Evolutionary conservation across 2,329 filamentous ascomycete species (phyloP).

Genomic region (Nemania bipapillata): DNA sequence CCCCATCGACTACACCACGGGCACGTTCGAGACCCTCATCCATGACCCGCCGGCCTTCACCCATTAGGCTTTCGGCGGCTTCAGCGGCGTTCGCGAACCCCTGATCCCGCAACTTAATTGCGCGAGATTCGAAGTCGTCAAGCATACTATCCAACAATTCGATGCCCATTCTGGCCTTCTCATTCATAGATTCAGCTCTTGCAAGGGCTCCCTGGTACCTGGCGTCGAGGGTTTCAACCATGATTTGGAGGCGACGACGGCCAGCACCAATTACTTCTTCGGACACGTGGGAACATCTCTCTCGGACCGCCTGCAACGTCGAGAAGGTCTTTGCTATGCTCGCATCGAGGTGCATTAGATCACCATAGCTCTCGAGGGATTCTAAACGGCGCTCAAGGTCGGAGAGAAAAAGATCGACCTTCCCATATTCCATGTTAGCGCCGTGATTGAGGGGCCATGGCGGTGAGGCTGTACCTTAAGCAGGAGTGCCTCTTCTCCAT

Average conservation of each 20-base stretch:
- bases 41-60: constrained; percentile 80
- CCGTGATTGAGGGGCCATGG: not conserved
- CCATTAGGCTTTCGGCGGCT: constrained; percentile 77
- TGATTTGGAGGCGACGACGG: constrained; percentile 81
- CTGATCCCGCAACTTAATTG: constrained; percentile 80
- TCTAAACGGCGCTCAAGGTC: constrained; percentile 89
- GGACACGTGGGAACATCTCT: constrained; percentile 88
- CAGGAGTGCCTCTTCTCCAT: constrained; percentile 70
- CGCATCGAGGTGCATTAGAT: constrained; percentile 78
- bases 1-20: constrained; percentile 80
- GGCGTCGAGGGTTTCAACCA: constrained; percentile 90
- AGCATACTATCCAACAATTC: constrained; percentile 87
- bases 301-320: constrained; percentile 85
- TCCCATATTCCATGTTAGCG: constrained; percentile 13
- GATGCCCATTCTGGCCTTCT: constrained; percentile 89
- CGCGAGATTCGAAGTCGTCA: constrained; percentile 83
- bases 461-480: constrained; percentile 59
- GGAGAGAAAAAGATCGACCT: constrained; percentile 83
- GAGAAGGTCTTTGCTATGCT: constrained; percentile 86
- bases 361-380: constrained; percentile 87
- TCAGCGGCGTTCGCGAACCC: constrained; percentile 74
- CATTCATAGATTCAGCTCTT: constrained; percentile 86
- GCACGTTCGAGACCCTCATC: constrained; percentile 82
- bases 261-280: constrained; percentile 90
- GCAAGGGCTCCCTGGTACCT: constrained; percentile 87